Evolutionary conservation across 2,329 filamentous ascomycete species (phyloP).

Genomic region (Monosporascus ibericus): DNA sequence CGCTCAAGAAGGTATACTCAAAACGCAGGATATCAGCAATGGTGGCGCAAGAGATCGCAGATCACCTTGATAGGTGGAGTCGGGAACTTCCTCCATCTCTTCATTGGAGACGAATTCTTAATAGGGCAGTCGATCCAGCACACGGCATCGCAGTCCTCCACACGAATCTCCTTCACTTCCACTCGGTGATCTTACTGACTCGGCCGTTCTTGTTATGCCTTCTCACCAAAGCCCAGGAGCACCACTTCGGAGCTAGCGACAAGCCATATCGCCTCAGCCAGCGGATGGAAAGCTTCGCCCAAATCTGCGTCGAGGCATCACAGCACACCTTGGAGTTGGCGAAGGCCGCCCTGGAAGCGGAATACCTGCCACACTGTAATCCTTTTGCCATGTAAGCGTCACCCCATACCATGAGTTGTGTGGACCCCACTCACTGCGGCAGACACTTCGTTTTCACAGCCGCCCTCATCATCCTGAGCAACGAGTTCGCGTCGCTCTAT

Average conservation of each 20-base stretch:
- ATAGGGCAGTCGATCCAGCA: conserved; percentile 32
- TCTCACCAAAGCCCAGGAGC: conserved; percentile 35
- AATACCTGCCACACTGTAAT: conserved; percentile 44
- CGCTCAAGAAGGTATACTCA: conserved; percentile 55
- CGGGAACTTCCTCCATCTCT: conserved; percentile 40
- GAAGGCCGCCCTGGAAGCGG: conserved; percentile 35
- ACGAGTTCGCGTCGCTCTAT: conserved; percentile 48
- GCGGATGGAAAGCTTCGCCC: conserved; percentile 40
- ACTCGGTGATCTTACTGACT: conserved; percentile 57
- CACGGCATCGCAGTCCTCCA: conserved; percentile 56
- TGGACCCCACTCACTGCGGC: conserved; percentile 4
- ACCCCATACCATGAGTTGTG: background rate
- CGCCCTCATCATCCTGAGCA: conserved; percentile 47
- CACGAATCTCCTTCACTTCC: conserved; percentile 54
- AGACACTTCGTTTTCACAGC: conserved; percentile 54
- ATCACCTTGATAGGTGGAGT: conserved; percentile 46
- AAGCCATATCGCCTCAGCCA: conserved; percentile 24
- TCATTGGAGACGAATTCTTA: conserved; percentile 43
- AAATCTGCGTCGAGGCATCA: conserved; percentile 44
- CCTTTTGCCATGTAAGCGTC: conserved; percentile 49
- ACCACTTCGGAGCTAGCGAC: conserved; percentile 22
- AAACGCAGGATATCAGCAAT: conserved; percentile 51
- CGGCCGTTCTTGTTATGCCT: conserved; percentile 59
- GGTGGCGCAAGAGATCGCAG: conserved; percentile 51
- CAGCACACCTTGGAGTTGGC: conserved; percentile 44